Evolutionary conservation across 805 yeast genomes (phyloP).

Genomic region (Metschnikowia santaceciliae): DNA sequence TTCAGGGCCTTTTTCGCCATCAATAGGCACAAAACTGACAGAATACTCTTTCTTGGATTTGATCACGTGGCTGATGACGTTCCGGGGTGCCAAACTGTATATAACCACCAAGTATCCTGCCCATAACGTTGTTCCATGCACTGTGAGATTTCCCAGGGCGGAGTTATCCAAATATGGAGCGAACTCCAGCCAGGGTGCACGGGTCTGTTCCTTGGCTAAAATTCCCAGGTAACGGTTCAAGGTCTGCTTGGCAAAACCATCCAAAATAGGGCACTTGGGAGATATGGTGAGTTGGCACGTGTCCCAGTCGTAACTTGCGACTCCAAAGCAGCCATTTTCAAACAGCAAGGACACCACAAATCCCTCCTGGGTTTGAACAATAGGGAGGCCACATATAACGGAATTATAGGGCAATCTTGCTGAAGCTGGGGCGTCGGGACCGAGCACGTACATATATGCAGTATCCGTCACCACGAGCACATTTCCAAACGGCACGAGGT

Average conservation of each 20-base stretch:
- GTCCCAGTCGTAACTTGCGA: constrained; percentile 2
- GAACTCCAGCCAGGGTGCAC: constrained; percentile 13
- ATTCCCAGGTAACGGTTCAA: constrained; percentile 16
- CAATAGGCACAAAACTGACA: constrained; percentile 7
- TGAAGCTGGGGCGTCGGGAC: background rate
- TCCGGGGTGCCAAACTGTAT: constrained; percentile 10
- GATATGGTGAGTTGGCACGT: background rate
- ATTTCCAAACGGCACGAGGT: background rate
- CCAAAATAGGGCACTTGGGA: constrained; percentile 6
- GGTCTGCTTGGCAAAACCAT: constrained; percentile 17
- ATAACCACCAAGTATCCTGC: constrained; percentile 10
- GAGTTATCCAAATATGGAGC: constrained; percentile 19
- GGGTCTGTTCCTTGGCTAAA: constrained; percentile 12
- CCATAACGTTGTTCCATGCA: constrained; percentile 9
- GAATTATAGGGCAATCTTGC: constrained; percentile 8
- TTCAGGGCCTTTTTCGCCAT: background rate
- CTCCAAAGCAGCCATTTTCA: constrained; percentile 12
- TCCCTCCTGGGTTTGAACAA: background rate
- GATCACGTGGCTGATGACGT: constrained; percentile 22
- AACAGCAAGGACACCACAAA: constrained; percentile 3
- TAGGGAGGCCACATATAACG: constrained; percentile 6
- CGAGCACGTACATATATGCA: constrained; percentile 1
- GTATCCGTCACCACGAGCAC: constrained; percentile 11
- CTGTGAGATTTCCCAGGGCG: constrained; percentile 24
- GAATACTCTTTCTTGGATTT: constrained; percentile 13